Conservation (phyloP, 2,329 filamentous ascomycete genomes). For the Metarhizium album region DNA sequence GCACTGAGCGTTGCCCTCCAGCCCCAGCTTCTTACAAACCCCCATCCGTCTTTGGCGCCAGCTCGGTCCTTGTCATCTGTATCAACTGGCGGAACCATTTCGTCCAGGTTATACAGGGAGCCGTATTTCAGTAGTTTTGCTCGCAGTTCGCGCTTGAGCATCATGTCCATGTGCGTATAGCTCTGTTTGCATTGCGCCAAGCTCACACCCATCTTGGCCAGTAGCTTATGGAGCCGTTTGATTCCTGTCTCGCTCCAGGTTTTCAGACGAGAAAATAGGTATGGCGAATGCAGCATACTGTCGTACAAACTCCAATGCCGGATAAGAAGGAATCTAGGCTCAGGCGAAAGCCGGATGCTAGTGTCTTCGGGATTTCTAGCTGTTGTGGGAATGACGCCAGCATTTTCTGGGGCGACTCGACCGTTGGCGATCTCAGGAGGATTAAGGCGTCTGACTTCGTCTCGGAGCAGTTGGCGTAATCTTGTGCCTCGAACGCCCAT, state of each 20-base stretch:
- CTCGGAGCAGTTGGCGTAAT: constrained; percentile 75
- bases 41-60: constrained; percentile 82
- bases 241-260: constrained; percentile 88
- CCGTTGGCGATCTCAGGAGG: constrained; percentile 60
- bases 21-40: constrained; percentile 94
- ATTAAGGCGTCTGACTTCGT: constrained; percentile 90
- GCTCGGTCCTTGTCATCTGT: constrained; percentile 59
- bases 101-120: constrained; percentile 85
- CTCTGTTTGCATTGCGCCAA: constrained; percentile 88
- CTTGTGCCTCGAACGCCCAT: constrained; percentile 71
- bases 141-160: constrained; percentile 78
- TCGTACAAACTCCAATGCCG: constrained; percentile 97
- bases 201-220: constrained; percentile 97
- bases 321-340: constrained; percentile 85
- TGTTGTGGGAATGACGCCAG: constrained; percentile 79
- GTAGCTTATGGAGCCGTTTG: constrained; percentile 81
- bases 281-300: constrained; percentile 95
- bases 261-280: constrained; percentile 81
- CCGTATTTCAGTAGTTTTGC: constrained; percentile 84
- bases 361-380: constrained; percentile 84
- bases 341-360: constrained; percentile 82
- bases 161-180: constrained; percentile 98
- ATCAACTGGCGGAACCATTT: constrained; percentile 72
- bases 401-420: constrained; percentile 51
- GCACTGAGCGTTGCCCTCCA: constrained; percentile 93